These are phyloP conservation scores for Saraca asoca DNA, from an alignment of 331 rosid species.

Conservation along the genomic window DNA sequence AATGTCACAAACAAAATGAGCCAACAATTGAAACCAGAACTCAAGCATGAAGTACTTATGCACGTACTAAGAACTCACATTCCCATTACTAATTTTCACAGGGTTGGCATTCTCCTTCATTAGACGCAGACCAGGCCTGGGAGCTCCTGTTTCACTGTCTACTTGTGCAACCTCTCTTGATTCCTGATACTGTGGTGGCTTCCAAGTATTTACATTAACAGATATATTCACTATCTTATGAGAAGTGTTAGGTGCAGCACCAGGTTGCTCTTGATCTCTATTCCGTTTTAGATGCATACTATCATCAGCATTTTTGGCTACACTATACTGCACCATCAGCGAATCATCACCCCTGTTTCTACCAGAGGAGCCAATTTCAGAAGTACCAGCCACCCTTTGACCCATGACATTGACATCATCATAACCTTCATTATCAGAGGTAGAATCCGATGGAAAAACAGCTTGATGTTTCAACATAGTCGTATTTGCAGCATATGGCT, in stretches of 20 bases:
- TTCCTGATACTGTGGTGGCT: constrained; percentile 67
- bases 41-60: constrained; percentile 15
- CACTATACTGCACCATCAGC: constrained; percentile 48
- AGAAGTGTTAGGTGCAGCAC: constrained; percentile 52
- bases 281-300: constrained; percentile 39
- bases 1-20: constrained; percentile 10
- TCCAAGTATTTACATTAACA: constrained; percentile 77
- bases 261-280: constrained; percentile 53
- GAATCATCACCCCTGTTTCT: constrained; percentile 56
- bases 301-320: constrained; percentile 55
- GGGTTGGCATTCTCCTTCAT: constrained; percentile 47
- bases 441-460: constrained; percentile 61
- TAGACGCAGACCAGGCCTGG: constrained; percentile 48
- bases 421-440: constrained; percentile 68
- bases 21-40: not conserved
- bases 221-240: constrained; percentile 69
- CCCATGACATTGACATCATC: constrained; percentile 51
- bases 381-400: constrained; percentile 46
- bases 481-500: constrained; percentile 45
- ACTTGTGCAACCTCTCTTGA: constrained; percentile 51
- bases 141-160: constrained; percentile 40
- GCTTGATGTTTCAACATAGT: constrained; percentile 52
- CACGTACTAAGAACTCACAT: constrained; percentile 50
- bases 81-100: constrained; percentile 53
- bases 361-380: constrained; percentile 54